Percentiles rank a stretch among this genome's conserved stretches.
phyloP scores from a whole-genome alignment of 495 filamentous ascomycete genomes.

The Jackrogersella minutella region DNA sequence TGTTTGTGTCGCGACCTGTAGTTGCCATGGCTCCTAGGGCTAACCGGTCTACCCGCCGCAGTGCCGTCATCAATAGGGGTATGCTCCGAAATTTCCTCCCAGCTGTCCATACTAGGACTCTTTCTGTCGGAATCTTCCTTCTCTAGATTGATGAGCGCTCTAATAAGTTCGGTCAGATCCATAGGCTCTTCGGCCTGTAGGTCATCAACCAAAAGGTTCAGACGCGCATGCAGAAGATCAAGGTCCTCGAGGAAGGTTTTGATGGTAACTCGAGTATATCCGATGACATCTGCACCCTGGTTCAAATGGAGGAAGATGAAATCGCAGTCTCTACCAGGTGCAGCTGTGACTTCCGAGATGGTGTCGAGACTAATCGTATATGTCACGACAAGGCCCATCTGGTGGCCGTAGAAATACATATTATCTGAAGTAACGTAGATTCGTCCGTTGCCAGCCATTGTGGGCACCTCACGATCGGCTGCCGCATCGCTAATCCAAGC shows the following conservation, averaged over 20 bases:
- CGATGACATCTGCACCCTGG: constrained; percentile 64
- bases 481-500: constrained; percentile 58
- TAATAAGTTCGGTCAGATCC: constrained; percentile 59
- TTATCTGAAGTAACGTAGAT: constrained; percentile 86
- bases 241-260: constrained; percentile 93
- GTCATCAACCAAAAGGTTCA: constrained; percentile 84
- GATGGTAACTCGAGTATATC: constrained; percentile 77
- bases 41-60: constrained; percentile 49
- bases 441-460: constrained; percentile 69
- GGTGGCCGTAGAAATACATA: constrained; percentile 95
- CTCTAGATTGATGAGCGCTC: constrained; percentile 65
- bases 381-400: constrained; percentile 89
- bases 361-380: constrained; percentile 74
- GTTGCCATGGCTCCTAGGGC: constrained; percentile 59
- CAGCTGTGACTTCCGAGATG: constrained; percentile 88
- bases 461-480: constrained; percentile 45
- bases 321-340: constrained; percentile 89
- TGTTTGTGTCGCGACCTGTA: constrained; percentile 66
- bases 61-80: constrained; percentile 69
- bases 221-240: constrained; percentile 77
- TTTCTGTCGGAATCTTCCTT: constrained; percentile 63
- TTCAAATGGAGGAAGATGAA: constrained; percentile 89
- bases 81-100: constrained; percentile 82
- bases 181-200: constrained; percentile 70
- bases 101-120: constrained; percentile 84